Conservation (phyloP, 495 filamentous ascomycete genomes). For the Podospora didyma region DNA sequence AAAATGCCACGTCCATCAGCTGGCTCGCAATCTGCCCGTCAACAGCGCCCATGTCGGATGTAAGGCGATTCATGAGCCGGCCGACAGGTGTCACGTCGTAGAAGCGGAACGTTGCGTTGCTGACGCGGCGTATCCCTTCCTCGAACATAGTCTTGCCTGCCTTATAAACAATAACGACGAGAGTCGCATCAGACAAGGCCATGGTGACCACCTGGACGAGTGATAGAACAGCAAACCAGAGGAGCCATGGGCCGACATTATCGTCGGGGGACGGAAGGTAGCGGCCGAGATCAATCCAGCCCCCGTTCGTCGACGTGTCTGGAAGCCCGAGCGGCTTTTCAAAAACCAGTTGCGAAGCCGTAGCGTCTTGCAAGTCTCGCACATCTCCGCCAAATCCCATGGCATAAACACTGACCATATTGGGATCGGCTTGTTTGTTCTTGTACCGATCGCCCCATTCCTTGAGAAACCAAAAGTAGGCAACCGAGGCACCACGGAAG, state of each 20-base stretch:
- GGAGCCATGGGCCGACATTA: slow-evolving; percentile 69
- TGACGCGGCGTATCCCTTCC: slow-evolving; percentile 63
- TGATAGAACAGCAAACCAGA: slow-evolving; percentile 60
- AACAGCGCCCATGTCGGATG: slow-evolving; percentile 76
- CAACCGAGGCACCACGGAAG: slow-evolving; percentile 57
- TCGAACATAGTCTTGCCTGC: slow-evolving; percentile 70
- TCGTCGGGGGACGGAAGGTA: slow-evolving; percentile 59
- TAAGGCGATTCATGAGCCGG: slow-evolving; percentile 81
- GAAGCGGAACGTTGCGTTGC: slow-evolving; percentile 77
- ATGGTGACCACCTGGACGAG: slow-evolving; percentile 52
- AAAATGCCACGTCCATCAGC: slow-evolving; percentile 61
- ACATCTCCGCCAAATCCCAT: neutral
- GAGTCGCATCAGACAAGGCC: slow-evolving; percentile 52
- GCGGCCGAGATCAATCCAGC: slow-evolving; percentile 39
- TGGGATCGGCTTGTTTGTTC: slow-evolving; percentile 6
- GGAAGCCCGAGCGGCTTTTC: neutral
- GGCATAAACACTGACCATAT: neutral
- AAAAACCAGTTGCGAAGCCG: neutral
- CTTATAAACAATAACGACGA: slow-evolving; percentile 67
- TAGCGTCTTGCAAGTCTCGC: neutral
- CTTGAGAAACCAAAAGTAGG: slow-evolving; percentile 76
- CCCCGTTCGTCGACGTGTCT: slow-evolving; percentile 25
- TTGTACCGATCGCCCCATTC: slow-evolving; percentile 76
- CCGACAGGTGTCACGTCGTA: slow-evolving; percentile 84
- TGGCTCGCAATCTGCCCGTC: slow-evolving; percentile 73